Evolutionary conservation across 345 rosid species (phyloP).

Genomic region (Acer negundo): DNA sequence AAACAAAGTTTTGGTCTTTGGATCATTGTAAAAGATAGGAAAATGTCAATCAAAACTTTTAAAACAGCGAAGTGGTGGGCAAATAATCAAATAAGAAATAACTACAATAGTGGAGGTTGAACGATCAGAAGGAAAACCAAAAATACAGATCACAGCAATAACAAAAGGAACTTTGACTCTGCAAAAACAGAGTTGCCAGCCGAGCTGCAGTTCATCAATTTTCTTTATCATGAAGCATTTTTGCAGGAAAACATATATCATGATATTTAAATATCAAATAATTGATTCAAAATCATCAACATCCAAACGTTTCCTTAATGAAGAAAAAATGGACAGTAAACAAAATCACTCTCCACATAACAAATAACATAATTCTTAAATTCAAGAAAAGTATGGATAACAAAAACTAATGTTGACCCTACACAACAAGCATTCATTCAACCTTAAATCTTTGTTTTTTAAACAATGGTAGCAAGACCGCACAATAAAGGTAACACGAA

Average conservation of each 20-base stretch:
- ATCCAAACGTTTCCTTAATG: background rate
- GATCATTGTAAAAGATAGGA: too few relatives aligned
- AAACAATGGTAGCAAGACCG: too few relatives aligned
- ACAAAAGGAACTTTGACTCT: too few relatives aligned
- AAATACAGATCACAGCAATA: too few relatives aligned
- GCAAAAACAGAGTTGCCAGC: background rate
- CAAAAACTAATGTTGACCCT: constrained; percentile 16
- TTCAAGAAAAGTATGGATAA: constrained; percentile 21
- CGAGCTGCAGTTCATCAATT: background rate
- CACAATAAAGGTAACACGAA: too few relatives aligned
- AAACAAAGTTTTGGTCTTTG: too few relatives aligned
- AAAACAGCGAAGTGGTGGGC: too few relatives aligned
- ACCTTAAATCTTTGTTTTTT: constrained; percentile 1
- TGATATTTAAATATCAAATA: background rate
- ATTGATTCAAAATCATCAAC: background rate
- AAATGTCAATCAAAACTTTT: too few relatives aligned
- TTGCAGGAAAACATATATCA: background rate
- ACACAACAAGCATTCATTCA: constrained; percentile 10
- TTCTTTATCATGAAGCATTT: background rate
- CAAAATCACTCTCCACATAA: constrained; percentile 25
- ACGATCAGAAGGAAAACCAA: too few relatives aligned
- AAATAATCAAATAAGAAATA: too few relatives aligned
- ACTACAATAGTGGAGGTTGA: too few relatives aligned
- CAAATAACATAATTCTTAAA: background rate
- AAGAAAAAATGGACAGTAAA: background rate